A percentile compares a stretch with the other conserved stretches of the same genome.
These are phyloP conservation scores for Tuber brumale DNA, from an alignment of 495 filamentous ascomycete species.

Conservation along the genomic window DNA sequence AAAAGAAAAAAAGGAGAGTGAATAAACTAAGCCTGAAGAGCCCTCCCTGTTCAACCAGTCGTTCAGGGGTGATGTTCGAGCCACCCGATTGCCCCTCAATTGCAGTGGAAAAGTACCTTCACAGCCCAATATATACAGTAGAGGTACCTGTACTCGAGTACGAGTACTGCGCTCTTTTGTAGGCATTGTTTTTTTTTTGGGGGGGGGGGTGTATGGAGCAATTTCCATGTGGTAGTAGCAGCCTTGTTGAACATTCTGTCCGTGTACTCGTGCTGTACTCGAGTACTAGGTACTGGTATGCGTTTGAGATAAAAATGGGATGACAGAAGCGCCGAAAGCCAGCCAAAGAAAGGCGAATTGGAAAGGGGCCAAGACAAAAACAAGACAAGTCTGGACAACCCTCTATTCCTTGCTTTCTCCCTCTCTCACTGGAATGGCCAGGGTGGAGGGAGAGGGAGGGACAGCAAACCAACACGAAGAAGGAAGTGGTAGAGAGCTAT, in stretches of 20 bases:
- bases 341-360: neutral
- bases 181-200: neutral
- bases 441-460: neutral
- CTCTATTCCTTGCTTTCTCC: neutral
- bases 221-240: neutral
- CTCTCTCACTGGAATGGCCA: neutral
- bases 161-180: neutral
- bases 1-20: neutral
- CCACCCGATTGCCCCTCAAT: neutral
- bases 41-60: neutral
- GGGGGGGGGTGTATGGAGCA: neutral
- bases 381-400: neutral
- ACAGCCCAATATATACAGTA: neutral
- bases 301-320: neutral
- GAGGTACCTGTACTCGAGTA: neutral
- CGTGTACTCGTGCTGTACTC: neutral
- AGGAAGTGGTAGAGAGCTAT: neutral
- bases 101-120: neutral
- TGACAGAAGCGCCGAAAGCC: conserved; percentile 1
- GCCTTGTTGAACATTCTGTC: neutral
- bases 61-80: neutral
- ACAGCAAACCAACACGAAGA: conserved; percentile 2
- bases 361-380: neutral
- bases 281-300: no score
- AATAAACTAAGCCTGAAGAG: neutral